A percentile compares a stretch with the other conserved stretches of the same genome.
These are phyloP conservation scores for Wallacemonas rigidus DNA, from an alignment of 208 protist species.

Conservation along the genomic window DNA sequence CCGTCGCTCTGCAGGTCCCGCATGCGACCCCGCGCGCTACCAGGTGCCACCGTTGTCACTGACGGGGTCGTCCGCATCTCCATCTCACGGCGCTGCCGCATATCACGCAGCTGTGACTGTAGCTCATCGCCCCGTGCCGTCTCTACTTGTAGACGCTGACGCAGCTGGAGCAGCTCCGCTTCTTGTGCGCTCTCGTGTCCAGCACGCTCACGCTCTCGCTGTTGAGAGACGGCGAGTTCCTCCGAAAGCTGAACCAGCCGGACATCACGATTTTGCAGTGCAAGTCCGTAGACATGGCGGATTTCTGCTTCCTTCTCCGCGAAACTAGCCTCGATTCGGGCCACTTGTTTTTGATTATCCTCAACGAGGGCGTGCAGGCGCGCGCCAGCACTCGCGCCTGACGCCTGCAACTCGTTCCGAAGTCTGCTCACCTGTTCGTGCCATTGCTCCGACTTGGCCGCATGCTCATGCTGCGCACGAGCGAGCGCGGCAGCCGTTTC, in stretches of 20 bases:
- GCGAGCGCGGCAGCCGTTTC: background rate
- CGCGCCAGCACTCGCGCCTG: conserved; percentile 7
- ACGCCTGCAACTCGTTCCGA: conserved; percentile 16
- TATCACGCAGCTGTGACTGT: conserved; percentile 20
- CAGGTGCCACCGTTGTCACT: background rate
- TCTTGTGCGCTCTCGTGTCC: background rate
- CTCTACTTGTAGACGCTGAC: background rate
- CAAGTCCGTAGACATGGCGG: conserved; percentile 35
- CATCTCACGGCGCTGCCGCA: background rate
- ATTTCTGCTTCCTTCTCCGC: conserved; percentile 43
- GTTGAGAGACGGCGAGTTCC: conserved; percentile 31
- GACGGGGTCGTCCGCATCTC: background rate
- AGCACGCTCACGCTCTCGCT: background rate
- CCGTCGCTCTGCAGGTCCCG: background rate
- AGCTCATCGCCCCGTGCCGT: conserved; percentile 24
- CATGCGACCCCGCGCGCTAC: too few relatives aligned
- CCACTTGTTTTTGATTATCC: conserved; percentile 26
- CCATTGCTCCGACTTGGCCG: background rate
- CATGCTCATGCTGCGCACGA: background rate
- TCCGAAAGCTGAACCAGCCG: conserved; percentile 58
- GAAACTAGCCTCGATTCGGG: conserved; percentile 28
- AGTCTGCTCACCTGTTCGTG: conserved; percentile 1
- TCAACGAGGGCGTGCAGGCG: conserved; percentile 18
- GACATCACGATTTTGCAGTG: conserved; percentile 58
- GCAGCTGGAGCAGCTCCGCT: background rate